Conservation (phyloP, 1,284 basidiomycete genomes). For the Heterobasidion occidentale region DNA sequence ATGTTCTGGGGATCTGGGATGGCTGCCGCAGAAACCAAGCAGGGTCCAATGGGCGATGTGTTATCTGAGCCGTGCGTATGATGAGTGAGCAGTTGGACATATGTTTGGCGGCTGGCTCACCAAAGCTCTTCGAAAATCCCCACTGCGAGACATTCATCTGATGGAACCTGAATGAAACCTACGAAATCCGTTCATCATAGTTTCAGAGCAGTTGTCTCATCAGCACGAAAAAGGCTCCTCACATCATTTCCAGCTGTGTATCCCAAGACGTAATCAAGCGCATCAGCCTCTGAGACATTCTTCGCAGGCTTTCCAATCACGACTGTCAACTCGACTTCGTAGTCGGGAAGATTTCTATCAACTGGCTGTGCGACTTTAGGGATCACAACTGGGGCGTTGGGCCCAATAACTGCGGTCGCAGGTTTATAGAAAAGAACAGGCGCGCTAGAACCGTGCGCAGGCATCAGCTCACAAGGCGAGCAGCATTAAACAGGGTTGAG, state of each 20-base stretch:
- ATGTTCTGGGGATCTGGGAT: constrained; percentile 69
- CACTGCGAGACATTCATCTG: constrained; percentile 74
- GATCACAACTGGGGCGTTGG: constrained; percentile 57
- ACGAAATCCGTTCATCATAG: background rate
- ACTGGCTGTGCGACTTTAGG: constrained; percentile 65
- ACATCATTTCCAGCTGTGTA: constrained; percentile 81
- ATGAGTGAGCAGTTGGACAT: background rate
- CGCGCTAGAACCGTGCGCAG: constrained; percentile 30
- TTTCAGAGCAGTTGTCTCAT: background rate
- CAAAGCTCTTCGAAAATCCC: constrained; percentile 81
- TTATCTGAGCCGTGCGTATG: constrained; percentile 39
- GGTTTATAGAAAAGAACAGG: constrained; percentile 83
- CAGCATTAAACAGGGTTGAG: constrained; percentile 3
- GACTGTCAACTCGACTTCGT: constrained; percentile 83
- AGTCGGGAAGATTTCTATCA: constrained; percentile 72
- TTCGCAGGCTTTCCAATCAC: constrained; percentile 79
- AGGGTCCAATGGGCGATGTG: constrained; percentile 72
- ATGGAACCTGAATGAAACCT: constrained; percentile 76
- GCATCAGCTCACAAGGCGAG: background rate
- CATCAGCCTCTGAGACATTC: constrained; percentile 69
- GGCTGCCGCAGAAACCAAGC: constrained; percentile 56
- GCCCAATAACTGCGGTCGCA: constrained; percentile 61
- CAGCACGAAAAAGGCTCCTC: constrained; percentile 9
- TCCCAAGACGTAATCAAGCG: constrained; percentile 75
- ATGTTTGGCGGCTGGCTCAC: constrained; percentile 26